These are phyloP conservation scores for Fraxinus sp. DNA, from an alignment of 305 asterid species.

Conservation along the genomic window DNA sequence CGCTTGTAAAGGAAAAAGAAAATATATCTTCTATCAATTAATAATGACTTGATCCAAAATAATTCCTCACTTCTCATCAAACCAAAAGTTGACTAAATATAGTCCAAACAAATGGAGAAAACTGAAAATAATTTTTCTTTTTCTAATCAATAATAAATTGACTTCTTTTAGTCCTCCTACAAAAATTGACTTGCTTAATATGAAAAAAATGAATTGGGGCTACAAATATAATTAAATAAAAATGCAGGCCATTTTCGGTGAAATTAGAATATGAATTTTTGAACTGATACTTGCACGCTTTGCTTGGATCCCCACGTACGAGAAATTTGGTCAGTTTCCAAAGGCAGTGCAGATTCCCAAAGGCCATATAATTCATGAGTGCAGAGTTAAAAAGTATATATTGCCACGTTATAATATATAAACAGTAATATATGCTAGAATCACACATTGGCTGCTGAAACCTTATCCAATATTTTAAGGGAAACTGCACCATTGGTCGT, in stretches of 20 bases:
- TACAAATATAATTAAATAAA: too few relatives aligned
- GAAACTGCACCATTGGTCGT: neutral
- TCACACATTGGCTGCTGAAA: neutral
- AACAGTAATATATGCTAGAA: neutral
- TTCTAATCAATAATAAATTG: neutral
- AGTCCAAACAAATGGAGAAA: neutral
- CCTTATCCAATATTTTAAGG: neutral
- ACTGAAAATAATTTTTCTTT: neutral
- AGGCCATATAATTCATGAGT: neutral
- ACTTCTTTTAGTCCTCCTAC: neutral
- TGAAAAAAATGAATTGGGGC: neutral
- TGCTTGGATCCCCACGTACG: neutral
- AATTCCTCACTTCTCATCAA: neutral
- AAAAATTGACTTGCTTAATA: neutral
- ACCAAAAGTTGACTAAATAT: neutral
- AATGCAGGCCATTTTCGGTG: neutral
- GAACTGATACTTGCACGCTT: neutral
- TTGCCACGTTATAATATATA: neutral
- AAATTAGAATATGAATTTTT: too few relatives aligned
- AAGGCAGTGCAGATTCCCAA: neutral
- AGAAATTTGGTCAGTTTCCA: neutral
- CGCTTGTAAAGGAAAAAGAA: neutral
- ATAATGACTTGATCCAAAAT: neutral
- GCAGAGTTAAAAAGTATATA: too few relatives aligned
- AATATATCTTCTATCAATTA: neutral